A percentile compares a stretch with the other conserved stretches of the same genome.
phyloP scores from a whole-genome alignment of 2,329 filamentous ascomycete species.

The Ophiostoma piceae region DNA sequence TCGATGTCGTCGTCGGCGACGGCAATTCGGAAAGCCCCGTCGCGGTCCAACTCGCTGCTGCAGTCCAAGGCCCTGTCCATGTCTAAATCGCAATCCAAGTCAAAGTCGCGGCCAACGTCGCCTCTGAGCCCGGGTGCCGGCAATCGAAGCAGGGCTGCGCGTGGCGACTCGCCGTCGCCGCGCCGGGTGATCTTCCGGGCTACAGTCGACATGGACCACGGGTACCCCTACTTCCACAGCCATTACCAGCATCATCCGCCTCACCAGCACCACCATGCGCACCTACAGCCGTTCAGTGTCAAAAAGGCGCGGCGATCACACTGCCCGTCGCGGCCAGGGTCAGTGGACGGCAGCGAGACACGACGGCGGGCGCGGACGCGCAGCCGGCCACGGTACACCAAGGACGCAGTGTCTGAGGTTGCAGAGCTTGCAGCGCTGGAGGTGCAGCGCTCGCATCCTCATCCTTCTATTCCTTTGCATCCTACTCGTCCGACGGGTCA shows the following conservation, averaged over 20 bases:
- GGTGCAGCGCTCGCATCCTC: not conserved
- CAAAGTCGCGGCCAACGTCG: slow-evolving; percentile 16
- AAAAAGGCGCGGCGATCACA: slow-evolving; percentile 8
- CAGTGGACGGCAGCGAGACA: slow-evolving; percentile 8
- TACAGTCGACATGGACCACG: slow-evolving; percentile 15
- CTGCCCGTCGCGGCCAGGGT: slow-evolving; percentile 19
- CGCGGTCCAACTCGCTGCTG: slow-evolving; percentile 12
- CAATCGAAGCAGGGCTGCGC: slow-evolving; percentile 3
- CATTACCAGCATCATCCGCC: not conserved
- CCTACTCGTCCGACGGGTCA: not conserved
- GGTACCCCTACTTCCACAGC: not conserved
- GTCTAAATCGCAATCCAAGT: not conserved
- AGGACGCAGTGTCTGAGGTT: not conserved
- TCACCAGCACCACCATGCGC: not conserved
- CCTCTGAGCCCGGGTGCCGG: slow-evolving; percentile 12
- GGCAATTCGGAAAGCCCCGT: slow-evolving; percentile 18
- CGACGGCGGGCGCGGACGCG: slow-evolving; percentile 20
- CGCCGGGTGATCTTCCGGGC: slow-evolving; percentile 16
- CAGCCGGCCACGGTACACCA: slow-evolving; percentile 19
- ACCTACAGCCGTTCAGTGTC: not conserved
- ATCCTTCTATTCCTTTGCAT: not conserved
- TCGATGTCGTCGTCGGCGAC: slow-evolving; percentile 28
- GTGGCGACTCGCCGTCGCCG: slow-evolving; percentile 18
- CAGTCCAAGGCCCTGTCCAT: not conserved
- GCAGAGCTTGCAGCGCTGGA: not conserved